Evolutionary conservation across 2,329 filamentous ascomycete genomes (phyloP), one percentile per base, ranked within the genome.

Genomic region (Helminthosporium solani): DNA sequence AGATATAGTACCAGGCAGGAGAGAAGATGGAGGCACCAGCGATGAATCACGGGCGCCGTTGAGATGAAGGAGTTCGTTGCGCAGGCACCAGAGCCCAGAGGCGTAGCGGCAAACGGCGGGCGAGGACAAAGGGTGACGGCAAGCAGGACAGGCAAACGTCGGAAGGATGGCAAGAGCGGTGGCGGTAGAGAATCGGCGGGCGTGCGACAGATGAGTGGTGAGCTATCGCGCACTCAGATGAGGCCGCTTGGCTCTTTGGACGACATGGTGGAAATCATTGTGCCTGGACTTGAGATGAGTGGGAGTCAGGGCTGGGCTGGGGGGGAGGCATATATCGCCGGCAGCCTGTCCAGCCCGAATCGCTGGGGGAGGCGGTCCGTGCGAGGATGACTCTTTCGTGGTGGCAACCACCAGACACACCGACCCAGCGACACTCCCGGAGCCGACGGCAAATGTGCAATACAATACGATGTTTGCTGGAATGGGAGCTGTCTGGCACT

Each of bases 231-330:
- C 41, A 49, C 46, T 49, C 46, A 49, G 42, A 49, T 49, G 42
- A 44, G 46, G 63, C 61, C 60, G 53, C 50, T 56, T 58, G 58
- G 58, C 61, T 60, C 57, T 58, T 52, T 54, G 43, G 52, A 52
- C 47, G 63, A 53, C 56, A 60, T 67, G 50, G 61, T 63, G 54
- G 60, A 58, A 55, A 63, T 56, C 64, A 67, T 67, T 21, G 35
- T 37, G 14, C 7, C 58, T 62, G 20, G 12, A 6, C 21, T 40
- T 27, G 28, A 12, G 28, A 25, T 31, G 28, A 12, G 14, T 31
- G 28, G 28, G 28, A 31, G 12, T 31, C 9, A 14, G 28, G 28
- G 28, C 28, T 31, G 28, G 28, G n/a, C n/a, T n/a, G n/a, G n/a
- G n/a, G 23, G 28, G 28, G 28, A 31, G 28, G 28, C 28, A 31